phyloP scores from a whole-genome alignment of 2,329 filamentous ascomycete species.

The Arthrobotrys musiformis region DNA sequence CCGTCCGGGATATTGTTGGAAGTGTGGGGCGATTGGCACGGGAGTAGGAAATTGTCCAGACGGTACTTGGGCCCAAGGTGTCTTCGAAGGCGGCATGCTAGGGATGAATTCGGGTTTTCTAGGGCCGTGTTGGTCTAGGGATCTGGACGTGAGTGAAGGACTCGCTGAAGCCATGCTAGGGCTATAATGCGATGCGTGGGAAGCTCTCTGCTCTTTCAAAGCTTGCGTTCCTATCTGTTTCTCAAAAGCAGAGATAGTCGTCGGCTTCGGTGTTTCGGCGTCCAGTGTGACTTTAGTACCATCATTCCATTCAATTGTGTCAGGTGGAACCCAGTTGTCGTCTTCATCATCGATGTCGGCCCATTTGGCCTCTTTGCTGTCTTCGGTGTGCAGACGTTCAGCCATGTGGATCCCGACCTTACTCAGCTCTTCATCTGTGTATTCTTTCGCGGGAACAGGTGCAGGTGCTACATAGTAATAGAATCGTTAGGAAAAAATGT shows the following conservation, averaged over 20 bases:
- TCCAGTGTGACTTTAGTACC: constrained; percentile 83
- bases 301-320: constrained; percentile 87
- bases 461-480: constrained; percentile 65
- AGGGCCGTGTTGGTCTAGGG: constrained; percentile 34
- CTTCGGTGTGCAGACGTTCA: constrained; percentile 79
- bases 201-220: constrained; percentile 56
- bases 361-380: constrained; percentile 82
- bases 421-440: constrained; percentile 86
- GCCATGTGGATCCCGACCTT: constrained; percentile 88
- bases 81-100: constrained; percentile 48
- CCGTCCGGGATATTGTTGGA: constrained; percentile 33
- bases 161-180: constrained; percentile 47
- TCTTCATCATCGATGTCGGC: constrained; percentile 90
- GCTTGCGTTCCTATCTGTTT: constrained; percentile 48
- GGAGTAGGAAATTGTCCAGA: constrained; percentile 45
- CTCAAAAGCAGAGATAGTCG: constrained; percentile 57
- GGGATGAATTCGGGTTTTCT: constrained; percentile 42
- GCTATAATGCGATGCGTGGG: constrained; percentile 58
- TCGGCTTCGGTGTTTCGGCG: constrained; percentile 67
- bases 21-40: not conserved
- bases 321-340: constrained; percentile 81
- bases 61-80: constrained; percentile 45
- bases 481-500: not conserved
- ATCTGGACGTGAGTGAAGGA: constrained; percentile 12
- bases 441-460: constrained; percentile 77